Base-by-base conservation (phyloP, 1,139 yeast genomes). In the Chernovozyma aurita region DNA sequence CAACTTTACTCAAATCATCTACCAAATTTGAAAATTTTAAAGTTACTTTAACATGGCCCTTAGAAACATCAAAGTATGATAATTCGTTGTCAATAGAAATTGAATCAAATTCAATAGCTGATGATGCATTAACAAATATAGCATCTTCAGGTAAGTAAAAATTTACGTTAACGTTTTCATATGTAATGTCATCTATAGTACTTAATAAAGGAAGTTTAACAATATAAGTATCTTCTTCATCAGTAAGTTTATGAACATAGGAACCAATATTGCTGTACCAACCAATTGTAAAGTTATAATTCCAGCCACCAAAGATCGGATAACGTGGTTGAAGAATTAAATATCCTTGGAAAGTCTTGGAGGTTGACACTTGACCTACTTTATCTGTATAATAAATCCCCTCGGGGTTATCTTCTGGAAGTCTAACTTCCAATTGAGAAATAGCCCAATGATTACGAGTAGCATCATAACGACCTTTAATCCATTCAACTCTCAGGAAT, bases 241-340 rank as follows among this genome's bases (percentile, higher is more conserved):
- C 58, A 17, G 57, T 47, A 12, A 65, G 47, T 42, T 57, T 55
- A 46, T 63, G 77, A 40, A 87, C 65, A 48, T 72, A 79, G 34
- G 75, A 63, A 20, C 65, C 54, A 32, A 88, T 62, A 28, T 70
- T 65, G 45, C 78, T 75, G 39, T 82, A 77, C 96, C 96, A 94
- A 6, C 97, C 97, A 51, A 92, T 64, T 16, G 98, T 92, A 67
- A 87, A 92, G 62, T 92, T 88, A 63, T 88, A 92, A 50, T 81
- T 76, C 99, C 99, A 92, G 29, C 90, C 95, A 34, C 98, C 99
- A 62, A 87, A 85, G 7, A 92, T 53, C 11, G 99, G 99, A 66
- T 71, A 92, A 56, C 99, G 75, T 38, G 98, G 98, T 52, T 75
- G 78, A 45, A 92, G 59, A 30, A 80, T 67, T 39, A 87, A 63